Conservation (phyloP, 331 rosid genomes). For the Prunus yedoensis region DNA sequence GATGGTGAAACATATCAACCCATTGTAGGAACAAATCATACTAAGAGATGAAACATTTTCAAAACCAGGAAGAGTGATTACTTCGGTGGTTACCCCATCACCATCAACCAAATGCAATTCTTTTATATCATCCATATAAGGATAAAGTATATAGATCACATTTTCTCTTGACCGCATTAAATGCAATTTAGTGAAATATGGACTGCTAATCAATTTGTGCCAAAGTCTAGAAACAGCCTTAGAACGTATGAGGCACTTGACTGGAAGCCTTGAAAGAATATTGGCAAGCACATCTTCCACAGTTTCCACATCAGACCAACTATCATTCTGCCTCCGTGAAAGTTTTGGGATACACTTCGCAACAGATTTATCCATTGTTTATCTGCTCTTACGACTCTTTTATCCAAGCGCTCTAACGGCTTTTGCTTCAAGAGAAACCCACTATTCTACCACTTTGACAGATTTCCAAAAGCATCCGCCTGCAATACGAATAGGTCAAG, state of each 20-base stretch:
- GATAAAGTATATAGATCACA: constrained; percentile 20
- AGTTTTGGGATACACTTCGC: not conserved
- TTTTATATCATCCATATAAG: constrained; percentile 15
- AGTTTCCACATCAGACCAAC: constrained; percentile 23
- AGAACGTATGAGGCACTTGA: constrained; percentile 7
- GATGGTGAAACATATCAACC: constrained; percentile 31
- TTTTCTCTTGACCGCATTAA: constrained; percentile 17
- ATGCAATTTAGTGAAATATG: constrained; percentile 17
- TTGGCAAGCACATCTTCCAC: constrained; percentile 8
- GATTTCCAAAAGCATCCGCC: not conserved
- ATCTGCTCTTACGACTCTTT: not conserved
- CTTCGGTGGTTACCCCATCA: constrained; percentile 7
- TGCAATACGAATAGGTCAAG: constrained; percentile 12
- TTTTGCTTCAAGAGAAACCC: constrained; percentile 13
- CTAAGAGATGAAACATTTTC: constrained; percentile 19
- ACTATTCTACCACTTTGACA: constrained; percentile 4
- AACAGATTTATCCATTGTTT: not conserved
- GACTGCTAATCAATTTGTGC: constrained; percentile 10
- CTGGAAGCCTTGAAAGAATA: constrained; percentile 29
- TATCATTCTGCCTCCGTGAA: not conserved
- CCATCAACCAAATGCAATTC: constrained; percentile 15
- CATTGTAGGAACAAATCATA: constrained; percentile 27
- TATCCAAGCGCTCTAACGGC: not conserved
- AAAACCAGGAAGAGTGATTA: constrained; percentile 17
- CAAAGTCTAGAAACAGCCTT: constrained; percentile 26